A percentile compares a stretch with the other conserved stretches of the same genome.
Conservation (phyloP, 2,329 filamentous ascomycete genomes). For the Diplodia mutila region DNA sequence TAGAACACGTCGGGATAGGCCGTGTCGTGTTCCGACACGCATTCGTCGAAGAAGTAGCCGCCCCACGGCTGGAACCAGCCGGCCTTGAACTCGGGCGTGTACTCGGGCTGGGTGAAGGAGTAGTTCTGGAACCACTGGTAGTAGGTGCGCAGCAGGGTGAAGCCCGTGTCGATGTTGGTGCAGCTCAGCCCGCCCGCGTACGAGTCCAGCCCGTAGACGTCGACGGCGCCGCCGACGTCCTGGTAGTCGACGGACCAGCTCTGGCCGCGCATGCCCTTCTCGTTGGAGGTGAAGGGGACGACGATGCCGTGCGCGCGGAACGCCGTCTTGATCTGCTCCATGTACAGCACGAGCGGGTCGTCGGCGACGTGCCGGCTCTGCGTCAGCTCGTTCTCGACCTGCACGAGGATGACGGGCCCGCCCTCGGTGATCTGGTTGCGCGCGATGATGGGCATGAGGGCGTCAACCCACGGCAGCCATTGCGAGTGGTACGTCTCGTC, state of each 20-base stretch:
- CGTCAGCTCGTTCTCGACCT: conserved; percentile 61
- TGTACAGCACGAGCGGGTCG: conserved; percentile 56
- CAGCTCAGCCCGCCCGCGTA: conserved; percentile 61
- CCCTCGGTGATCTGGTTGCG: conserved; percentile 61
- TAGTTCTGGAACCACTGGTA: conserved; percentile 52
- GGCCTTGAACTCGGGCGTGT: conserved; percentile 64
- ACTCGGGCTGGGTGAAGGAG: conserved; percentile 53
- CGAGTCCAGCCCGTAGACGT: conserved; percentile 59
- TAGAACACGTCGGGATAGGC: conserved; percentile 69
- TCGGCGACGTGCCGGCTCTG: conserved; percentile 47
- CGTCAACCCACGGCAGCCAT: conserved; percentile 58
- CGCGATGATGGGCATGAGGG: conserved; percentile 55
- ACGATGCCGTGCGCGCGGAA: conserved; percentile 62
- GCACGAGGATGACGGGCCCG: conserved; percentile 57
- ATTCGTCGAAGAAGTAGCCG: conserved; percentile 59
- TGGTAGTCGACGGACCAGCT: conserved; percentile 66
- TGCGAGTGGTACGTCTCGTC: conserved; percentile 58
- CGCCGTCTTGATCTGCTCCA: conserved; percentile 59
- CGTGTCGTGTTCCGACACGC: conserved; percentile 57
- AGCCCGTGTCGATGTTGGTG: conserved; percentile 58
- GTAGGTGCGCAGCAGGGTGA: conserved; percentile 57
- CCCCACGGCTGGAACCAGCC: conserved; percentile 66
- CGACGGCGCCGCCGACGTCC: conserved; percentile 59
- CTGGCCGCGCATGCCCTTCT: conserved; percentile 62
- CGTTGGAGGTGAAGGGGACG: conserved; percentile 62